Conservation (phyloP, 768 basidiomycete species). For the Hypsizygus marmoreus region DNA sequence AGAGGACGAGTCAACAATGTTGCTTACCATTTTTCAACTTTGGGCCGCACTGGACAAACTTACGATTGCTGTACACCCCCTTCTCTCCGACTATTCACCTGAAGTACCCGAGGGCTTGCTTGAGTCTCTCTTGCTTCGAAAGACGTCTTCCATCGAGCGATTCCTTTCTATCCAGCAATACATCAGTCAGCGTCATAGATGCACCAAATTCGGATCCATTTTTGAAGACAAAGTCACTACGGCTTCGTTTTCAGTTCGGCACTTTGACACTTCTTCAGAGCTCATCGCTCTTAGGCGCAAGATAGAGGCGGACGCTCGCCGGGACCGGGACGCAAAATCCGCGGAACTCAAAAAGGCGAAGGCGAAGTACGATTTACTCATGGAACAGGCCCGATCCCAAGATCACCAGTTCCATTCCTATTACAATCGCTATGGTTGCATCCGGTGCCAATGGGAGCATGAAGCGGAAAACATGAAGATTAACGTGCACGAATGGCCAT, state of each 20-base stretch:
- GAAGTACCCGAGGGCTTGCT: constrained; percentile 40
- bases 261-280: constrained; percentile 24
- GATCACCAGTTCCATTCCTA: constrained; percentile 11
- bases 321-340: constrained; percentile 18
- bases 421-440: constrained; percentile 16
- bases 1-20: constrained; percentile 42
- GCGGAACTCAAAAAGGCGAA: constrained; percentile 27
- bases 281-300: constrained; percentile 21
- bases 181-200: constrained; percentile 27
- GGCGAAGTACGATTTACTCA: constrained; percentile 17
- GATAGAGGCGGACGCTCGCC: constrained; percentile 30
- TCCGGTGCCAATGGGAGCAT: constrained; percentile 26
- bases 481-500: constrained; percentile 46
- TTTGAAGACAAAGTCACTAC: constrained; percentile 25
- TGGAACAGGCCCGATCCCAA: constrained; percentile 1
- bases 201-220: constrained; percentile 26
- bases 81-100: constrained; percentile 46
- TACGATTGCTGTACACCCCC: constrained; percentile 32
- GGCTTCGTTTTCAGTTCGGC: constrained; percentile 35
- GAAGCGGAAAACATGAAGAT: constrained; percentile 27
- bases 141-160: constrained; percentile 26
- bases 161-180: constrained; percentile 30
- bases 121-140: constrained; percentile 43
- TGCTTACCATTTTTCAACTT: constrained; percentile 46
- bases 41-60: constrained; percentile 50